phyloP scores from a whole-genome alignment of 2,329 filamentous ascomycete genomes.

The Podosphaera leucotricha region DNA sequence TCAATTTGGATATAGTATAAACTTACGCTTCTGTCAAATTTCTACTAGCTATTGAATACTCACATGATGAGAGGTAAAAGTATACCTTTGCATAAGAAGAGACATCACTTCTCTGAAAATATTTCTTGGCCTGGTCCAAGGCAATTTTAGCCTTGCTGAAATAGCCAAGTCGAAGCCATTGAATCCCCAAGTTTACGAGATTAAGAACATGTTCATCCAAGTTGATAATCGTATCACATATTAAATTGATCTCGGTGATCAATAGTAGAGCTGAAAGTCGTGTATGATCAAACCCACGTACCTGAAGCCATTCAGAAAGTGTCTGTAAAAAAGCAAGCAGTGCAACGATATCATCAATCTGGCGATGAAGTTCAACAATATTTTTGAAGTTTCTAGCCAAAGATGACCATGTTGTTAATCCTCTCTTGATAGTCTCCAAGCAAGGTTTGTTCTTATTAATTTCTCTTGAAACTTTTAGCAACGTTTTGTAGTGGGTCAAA shows the following conservation, averaged over 20 bases:
- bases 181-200: conserved; percentile 21
- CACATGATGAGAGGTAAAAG: conserved; percentile 48
- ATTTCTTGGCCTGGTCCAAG: conserved; percentile 33
- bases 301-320: conserved; percentile 30
- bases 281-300: conserved; percentile 28
- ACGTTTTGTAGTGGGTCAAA: conserved; percentile 8
- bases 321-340: conserved; percentile 27
- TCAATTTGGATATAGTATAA: conserved; percentile 7
- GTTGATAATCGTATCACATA: conserved; percentile 19
- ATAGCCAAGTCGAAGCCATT: conserved; percentile 36
- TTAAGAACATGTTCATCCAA: conserved; percentile 20
- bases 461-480: conserved; percentile 10
- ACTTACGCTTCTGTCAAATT: conserved; percentile 34
- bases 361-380: conserved; percentile 18
- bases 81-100: conserved; percentile 24
- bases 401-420: conserved; percentile 13
- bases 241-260: conserved; percentile 22
- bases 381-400: conserved; percentile 22
- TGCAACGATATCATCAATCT: conserved; percentile 25
- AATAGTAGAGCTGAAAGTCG: conserved; percentile 25
- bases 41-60: conserved; percentile 47
- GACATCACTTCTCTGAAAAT: conserved; percentile 19
- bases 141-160: conserved; percentile 30
- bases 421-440: conserved; percentile 8
- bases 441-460: conserved; percentile 10